Evolutionary conservation across 2,329 filamentous ascomycete genomes (phyloP).

Genomic region (Alternaria arbusti): DNA sequence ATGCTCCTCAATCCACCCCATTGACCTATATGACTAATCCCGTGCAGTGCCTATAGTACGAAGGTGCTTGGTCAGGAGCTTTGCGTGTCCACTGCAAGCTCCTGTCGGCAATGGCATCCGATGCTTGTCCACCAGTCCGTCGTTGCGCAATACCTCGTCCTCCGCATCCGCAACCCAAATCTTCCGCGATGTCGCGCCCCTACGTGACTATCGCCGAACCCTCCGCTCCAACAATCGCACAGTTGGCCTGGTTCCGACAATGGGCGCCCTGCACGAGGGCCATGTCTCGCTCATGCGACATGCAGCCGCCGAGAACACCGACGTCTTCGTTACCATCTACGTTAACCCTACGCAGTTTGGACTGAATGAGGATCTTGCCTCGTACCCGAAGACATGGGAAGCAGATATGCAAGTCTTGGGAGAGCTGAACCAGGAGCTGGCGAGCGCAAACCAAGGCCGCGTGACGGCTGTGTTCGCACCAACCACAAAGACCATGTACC

Average conservation of each 20-base stretch:
- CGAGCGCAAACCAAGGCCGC: constrained; percentile 61
- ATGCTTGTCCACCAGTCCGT: constrained; percentile 25
- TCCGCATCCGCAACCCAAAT: constrained; percentile 62
- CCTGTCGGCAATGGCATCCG: constrained; percentile 16
- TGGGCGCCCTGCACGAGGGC: constrained; percentile 95
- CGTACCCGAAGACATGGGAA: constrained; percentile 91
- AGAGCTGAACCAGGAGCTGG: constrained; percentile 74
- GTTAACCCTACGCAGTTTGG: constrained; percentile 98
- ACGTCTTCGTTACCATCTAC: constrained; percentile 90
- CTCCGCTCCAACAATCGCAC: constrained; percentile 71
- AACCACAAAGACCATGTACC: constrained; percentile 84
- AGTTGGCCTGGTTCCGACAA: constrained; percentile 91
- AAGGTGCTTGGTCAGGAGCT: constrained; percentile 2
- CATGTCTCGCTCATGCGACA: constrained; percentile 85
- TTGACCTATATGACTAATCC: constrained; percentile 20
- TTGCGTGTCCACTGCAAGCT: not conserved
- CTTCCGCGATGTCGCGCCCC: constrained; percentile 74
- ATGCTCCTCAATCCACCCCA: constrained; percentile 6
- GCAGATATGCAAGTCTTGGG: constrained; percentile 73
- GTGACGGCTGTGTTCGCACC: constrained; percentile 88
- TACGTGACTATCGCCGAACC: constrained; percentile 73
- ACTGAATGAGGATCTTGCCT: constrained; percentile 81
- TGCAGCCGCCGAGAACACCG: constrained; percentile 82
- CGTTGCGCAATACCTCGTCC: constrained; percentile 24
- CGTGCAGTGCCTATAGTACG: constrained; percentile 15